Base-by-base conservation (phyloP, 352 stramenopile genomes). In the Blastocystis sp. region DNA sequence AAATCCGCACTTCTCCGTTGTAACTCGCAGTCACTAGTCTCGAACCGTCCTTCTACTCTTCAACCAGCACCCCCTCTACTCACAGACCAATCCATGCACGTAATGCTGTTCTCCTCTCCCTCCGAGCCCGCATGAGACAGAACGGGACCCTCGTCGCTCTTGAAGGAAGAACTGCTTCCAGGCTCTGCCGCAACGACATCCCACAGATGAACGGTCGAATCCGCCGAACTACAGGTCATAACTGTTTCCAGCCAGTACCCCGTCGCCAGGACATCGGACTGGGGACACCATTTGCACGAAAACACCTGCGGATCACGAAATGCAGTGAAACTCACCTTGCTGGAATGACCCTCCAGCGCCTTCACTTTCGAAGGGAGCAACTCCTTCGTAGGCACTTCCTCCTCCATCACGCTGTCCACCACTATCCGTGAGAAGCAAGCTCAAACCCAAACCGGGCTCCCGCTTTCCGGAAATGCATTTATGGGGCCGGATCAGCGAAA, bases 171-270 rank as follows among this genome's bases (percentile, higher is more conserved):
- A 31, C 66, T 55, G 9, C 33, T 1, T 0, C n/a, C 26, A 2
- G 55, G 12, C 67, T 55, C 45, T 55, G 74, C 24, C 39, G 45
- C 13, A 16, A 26, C n/a, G n/a, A 85, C 74, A 39, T 45, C n/a
- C 74, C 74, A 85, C 4, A 85, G 39, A 29, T 41, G 74, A 66
- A 69, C 61, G 12, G 74, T 85, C 10, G 74, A 67, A 85, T 85
- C 74, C 1, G 74, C 74, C 21, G 74, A 85, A 21, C 74, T 85
- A 69, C 33, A 29, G 37, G 31, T 55, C 16, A 70, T 9, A 69
- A 26, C 13, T 31, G 35, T 26, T n/a, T n/a, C 13, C 51, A 85
- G 55, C 0, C 19, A 3, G 13, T 67, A 85, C 74, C 51, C 74
- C 2, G 74, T 85, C 6, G 74, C 60, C 2, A 85, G 33, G 1